phyloP scores from a whole-genome alignment of 768 basidiomycete species.

The Boletus pseudopeckii region DNA sequence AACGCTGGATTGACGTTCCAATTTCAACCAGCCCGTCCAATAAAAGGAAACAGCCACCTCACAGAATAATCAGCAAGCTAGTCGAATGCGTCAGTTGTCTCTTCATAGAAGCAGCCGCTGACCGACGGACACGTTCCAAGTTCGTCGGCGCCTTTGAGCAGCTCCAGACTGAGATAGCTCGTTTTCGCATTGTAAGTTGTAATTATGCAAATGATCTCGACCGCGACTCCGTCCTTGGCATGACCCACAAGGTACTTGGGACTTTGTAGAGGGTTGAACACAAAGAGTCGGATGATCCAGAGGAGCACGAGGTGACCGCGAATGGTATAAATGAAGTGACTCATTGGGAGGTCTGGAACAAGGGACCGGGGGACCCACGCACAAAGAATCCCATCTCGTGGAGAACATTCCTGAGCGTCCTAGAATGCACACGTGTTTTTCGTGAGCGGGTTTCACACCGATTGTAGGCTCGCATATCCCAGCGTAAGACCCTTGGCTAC shows the following conservation, averaged over 20 bases:
- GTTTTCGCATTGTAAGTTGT: slow-evolving; percentile 57
- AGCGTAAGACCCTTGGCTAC: too few species aligned
- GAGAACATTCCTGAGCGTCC: background rate
- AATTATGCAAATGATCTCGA: slow-evolving; percentile 60
- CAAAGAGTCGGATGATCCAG: slow-evolving; percentile 59
- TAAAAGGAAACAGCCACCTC: slow-evolving; percentile 36
- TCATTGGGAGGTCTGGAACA: slow-evolving; percentile 49
- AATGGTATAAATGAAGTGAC: slow-evolving; percentile 51
- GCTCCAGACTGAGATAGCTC: slow-evolving; percentile 41
- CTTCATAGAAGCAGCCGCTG: slow-evolving; percentile 34
- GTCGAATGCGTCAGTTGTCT: slow-evolving; percentile 51
- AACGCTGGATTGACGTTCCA: slow-evolving; percentile 41
- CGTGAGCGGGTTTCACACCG: background rate
- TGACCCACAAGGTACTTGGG: slow-evolving; percentile 72
- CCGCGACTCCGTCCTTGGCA: slow-evolving; percentile 58
- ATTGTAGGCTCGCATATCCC: background rate
- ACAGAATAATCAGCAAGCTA: slow-evolving; percentile 45
- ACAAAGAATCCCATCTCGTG: background rate
- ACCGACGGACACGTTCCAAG: slow-evolving; percentile 12
- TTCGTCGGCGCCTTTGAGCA: slow-evolving; percentile 39
- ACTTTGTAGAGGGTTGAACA: slow-evolving; percentile 62
- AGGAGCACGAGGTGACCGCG: slow-evolving; percentile 65
- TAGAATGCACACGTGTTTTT: background rate
- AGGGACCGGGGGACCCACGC: background rate
- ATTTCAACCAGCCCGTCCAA: background rate